Percentiles rank a stretch among this genome's conserved stretches.
phyloP scores from a whole-genome alignment of 371 early-diverging fungal genomes.

The Syncephalastrum racemosum region DNA sequence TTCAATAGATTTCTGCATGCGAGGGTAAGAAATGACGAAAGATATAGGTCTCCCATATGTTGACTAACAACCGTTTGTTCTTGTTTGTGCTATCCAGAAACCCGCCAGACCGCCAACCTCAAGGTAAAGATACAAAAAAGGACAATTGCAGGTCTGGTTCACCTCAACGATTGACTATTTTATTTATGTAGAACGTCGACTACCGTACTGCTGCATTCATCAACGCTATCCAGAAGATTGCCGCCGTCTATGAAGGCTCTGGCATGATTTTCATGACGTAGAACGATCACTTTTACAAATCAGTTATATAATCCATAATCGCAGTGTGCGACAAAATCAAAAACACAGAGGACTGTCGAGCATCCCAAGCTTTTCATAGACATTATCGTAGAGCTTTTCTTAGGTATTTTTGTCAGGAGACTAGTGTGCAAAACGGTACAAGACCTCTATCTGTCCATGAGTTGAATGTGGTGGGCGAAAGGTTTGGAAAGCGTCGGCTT shows the following conservation, averaged over 20 bases:
- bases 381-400: too few species aligned
- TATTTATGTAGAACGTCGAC: conserved; percentile 54
- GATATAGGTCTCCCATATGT: background rate
- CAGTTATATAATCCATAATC: too few species aligned
- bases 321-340: too few species aligned
- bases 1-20: conserved; percentile 28
- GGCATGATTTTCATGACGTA: conserved; percentile 77
- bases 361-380: too few species aligned
- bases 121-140: conserved; percentile 19
- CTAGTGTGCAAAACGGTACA: too few species aligned
- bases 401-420: too few species aligned
- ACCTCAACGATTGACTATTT: too few species aligned
- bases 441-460: too few species aligned
- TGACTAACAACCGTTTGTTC: background rate
- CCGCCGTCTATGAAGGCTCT: conserved; percentile 73
- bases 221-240: conserved; percentile 89
- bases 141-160: background rate
- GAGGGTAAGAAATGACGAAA: conserved; percentile 53
- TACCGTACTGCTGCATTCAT: conserved; percentile 84
- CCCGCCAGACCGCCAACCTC: conserved; percentile 53
- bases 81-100: conserved; percentile 24
- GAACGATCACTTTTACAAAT: background rate
- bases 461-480: too few species aligned
- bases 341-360: too few species aligned
- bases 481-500: too few species aligned